Conservation (phyloP, 495 filamentous ascomycete genomes). For the Xylaria bambusicola region DNA sequence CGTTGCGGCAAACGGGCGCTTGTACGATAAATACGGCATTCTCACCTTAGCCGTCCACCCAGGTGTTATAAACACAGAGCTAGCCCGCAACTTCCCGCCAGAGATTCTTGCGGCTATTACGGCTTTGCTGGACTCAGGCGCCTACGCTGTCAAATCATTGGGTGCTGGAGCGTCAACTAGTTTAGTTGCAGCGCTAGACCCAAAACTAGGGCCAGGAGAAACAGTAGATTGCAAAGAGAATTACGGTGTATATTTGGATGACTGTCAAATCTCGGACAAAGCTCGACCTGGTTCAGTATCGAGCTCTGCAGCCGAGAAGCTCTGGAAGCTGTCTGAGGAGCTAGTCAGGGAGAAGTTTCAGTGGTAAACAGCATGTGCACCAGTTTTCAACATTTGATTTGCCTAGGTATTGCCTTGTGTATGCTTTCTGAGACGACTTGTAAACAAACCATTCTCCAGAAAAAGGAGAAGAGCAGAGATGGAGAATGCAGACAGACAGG, state of each 20-base stretch:
- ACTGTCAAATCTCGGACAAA: slow-evolving; percentile 43
- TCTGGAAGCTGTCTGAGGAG: slow-evolving; percentile 53
- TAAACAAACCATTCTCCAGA: too few relatives aligned
- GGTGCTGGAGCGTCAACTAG: slow-evolving; percentile 46
- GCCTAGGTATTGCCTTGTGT: too few relatives aligned
- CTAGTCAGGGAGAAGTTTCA: slow-evolving; percentile 51
- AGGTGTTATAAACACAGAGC: slow-evolving; percentile 40
- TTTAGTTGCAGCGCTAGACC: slow-evolving; percentile 50
- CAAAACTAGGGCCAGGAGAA: slow-evolving; percentile 34
- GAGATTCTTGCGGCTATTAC: slow-evolving; percentile 19
- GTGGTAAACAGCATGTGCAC: too few relatives aligned
- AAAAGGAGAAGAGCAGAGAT: too few relatives aligned
- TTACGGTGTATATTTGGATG: slow-evolving; percentile 42
- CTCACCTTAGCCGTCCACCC: slow-evolving; percentile 45
- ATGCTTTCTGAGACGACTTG: too few relatives aligned
- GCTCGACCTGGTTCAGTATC: slow-evolving; percentile 30
- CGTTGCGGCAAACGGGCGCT: slow-evolving; percentile 36
- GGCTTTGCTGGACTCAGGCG: neutral
- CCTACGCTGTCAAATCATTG: slow-evolving; percentile 27
- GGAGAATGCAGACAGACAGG: too few relatives aligned
- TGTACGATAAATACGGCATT: slow-evolving; percentile 37
- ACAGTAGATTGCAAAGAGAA: slow-evolving; percentile 35
- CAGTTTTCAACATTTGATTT: too few relatives aligned
- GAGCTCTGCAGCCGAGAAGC: slow-evolving; percentile 46
- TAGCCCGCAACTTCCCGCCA: slow-evolving; percentile 26